phyloP scores from a whole-genome alignment of 768 basidiomycete genomes.

The Lactarius vividus region DNA sequence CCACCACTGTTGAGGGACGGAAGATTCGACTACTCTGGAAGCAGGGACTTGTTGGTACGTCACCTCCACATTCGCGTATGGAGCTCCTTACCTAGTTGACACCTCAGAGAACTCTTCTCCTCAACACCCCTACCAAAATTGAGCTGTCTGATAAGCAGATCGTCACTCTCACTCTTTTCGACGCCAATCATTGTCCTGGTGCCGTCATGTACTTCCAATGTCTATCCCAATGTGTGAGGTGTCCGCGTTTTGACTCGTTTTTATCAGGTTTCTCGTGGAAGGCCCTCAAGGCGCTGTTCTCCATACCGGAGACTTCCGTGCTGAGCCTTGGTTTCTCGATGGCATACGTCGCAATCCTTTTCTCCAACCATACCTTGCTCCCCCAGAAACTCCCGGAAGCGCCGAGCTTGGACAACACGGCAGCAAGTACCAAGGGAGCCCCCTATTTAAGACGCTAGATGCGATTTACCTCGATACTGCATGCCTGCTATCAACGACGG shows the following conservation, averaged over 20 bases:
- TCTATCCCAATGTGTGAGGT: neutral
- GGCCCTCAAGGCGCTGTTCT: slow-evolving; percentile 67
- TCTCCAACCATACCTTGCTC: slow-evolving; percentile 65
- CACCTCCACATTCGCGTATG: too few species aligned
- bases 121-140: slow-evolving; percentile 62
- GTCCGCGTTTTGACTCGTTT: neutral
- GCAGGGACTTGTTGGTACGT: slow-evolving; percentile 68
- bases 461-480: slow-evolving; percentile 86
- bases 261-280: slow-evolving; percentile 79
- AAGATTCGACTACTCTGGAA: slow-evolving; percentile 45
- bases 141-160: slow-evolving; percentile 54
- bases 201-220: slow-evolving; percentile 71
- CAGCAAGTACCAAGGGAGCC: neutral
- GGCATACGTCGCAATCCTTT: slow-evolving; percentile 65
- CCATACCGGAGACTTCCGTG: slow-evolving; percentile 92
- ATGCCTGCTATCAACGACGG: slow-evolving; percentile 45
- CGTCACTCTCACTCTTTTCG: slow-evolving; percentile 75
- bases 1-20: slow-evolving; percentile 48
- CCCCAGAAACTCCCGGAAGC: neutral
- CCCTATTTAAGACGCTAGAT: slow-evolving; percentile 47
- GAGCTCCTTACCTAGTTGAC: neutral
- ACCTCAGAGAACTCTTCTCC: slow-evolving; percentile 51
- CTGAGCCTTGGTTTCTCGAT: slow-evolving; percentile 78
- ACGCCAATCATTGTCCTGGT: slow-evolving; percentile 95
- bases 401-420: neutral